These are phyloP conservation scores for Xylariaceae sp. DNA, from an alignment of 2,329 filamentous ascomycete genomes.

Conservation along the genomic window DNA sequence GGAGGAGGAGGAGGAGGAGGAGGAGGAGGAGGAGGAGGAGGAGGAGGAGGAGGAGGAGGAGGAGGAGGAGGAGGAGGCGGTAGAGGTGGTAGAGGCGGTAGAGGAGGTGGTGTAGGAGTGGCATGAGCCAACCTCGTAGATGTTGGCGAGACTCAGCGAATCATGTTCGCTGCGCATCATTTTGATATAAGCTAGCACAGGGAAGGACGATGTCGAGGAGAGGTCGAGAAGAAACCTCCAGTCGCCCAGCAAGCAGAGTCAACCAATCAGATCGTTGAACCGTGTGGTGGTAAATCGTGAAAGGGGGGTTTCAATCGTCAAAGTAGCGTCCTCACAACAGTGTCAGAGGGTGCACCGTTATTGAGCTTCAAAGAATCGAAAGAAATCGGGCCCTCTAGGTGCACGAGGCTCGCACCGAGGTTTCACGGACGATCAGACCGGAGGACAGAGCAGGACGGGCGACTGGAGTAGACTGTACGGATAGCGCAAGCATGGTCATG, in stretches of 20 bases:
- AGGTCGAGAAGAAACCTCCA: slow-evolving; percentile 38
- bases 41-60: slow-evolving; percentile 72
- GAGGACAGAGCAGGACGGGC: slow-evolving; percentile 56
- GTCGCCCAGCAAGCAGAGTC: slow-evolving; percentile 51
- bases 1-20: slow-evolving; percentile 70
- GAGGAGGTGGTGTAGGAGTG: slow-evolving; percentile 66
- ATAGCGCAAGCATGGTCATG: slow-evolving; percentile 53
- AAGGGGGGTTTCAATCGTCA: slow-evolving; percentile 37
- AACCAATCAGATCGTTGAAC: slow-evolving; percentile 42
- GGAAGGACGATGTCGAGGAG: slow-evolving; percentile 26
- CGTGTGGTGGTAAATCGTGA: slow-evolving; percentile 24
- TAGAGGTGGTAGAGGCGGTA: no score
- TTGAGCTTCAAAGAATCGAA: slow-evolving; percentile 40
- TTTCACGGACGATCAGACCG: slow-evolving; percentile 54
- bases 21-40: slow-evolving; percentile 67
- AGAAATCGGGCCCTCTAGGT: slow-evolving; percentile 41
- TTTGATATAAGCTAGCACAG: no score
- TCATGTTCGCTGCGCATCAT: slow-evolving; percentile 52
- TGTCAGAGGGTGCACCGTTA: slow-evolving; percentile 27
- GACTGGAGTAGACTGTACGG: slow-evolving; percentile 49
- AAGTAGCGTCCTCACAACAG: slow-evolving; percentile 35
- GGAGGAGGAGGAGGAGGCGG: slow-evolving; percentile 69
- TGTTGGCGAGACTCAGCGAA: slow-evolving; percentile 47
- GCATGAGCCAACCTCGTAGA: slow-evolving; percentile 54
- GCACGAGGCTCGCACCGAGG: slow-evolving; percentile 37